A percentile compares a stretch with the other conserved stretches of the same genome.
Conservation (phyloP, 1,139 yeast species). For the Suhomyces wounanorum region DNA sequence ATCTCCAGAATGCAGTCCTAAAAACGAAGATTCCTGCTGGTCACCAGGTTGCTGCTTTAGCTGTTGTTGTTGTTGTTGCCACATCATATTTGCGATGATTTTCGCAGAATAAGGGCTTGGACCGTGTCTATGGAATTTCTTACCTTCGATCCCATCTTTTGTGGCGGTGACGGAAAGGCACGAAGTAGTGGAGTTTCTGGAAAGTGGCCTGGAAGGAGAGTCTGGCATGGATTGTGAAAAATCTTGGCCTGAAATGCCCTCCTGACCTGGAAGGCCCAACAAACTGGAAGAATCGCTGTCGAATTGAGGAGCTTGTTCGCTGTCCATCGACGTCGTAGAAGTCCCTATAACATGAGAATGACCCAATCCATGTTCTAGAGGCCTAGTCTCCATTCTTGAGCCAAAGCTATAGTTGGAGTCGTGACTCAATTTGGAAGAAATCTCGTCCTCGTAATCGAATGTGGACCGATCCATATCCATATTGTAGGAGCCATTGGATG, state of each 20-base stretch:
- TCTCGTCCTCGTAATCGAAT: constrained; percentile 15
- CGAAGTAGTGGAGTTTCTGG: constrained; percentile 63
- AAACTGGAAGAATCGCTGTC: constrained; percentile 5
- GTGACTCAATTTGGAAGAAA: constrained; percentile 18
- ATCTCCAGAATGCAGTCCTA: background rate
- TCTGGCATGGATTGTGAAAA: constrained; percentile 16
- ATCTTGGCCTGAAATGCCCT: constrained; percentile 6
- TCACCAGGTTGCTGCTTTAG: background rate
- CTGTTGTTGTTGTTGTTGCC: constrained; percentile 19
- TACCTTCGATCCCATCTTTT: constrained; percentile 72
- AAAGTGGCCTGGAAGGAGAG: constrained; percentile 51
- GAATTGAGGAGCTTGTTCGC: background rate
- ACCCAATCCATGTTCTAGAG: constrained; percentile 14
- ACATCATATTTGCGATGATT: constrained; percentile 36
- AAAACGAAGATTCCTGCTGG: background rate
- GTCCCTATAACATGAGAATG: constrained; percentile 8
- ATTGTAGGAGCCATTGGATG: constrained; percentile 9
- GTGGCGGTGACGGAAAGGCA: constrained; percentile 72
- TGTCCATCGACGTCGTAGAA: background rate
- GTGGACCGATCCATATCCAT: constrained; percentile 3
- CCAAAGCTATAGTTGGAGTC: constrained; percentile 26
- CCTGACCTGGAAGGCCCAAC: constrained; percentile 5
- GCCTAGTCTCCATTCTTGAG: constrained; percentile 17
- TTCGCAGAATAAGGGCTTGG: constrained; percentile 40
- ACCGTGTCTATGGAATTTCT: constrained; percentile 47